Conservation (phyloP, 1,284 basidiomycete genomes). For the Ustilago esculenta region DNA sequence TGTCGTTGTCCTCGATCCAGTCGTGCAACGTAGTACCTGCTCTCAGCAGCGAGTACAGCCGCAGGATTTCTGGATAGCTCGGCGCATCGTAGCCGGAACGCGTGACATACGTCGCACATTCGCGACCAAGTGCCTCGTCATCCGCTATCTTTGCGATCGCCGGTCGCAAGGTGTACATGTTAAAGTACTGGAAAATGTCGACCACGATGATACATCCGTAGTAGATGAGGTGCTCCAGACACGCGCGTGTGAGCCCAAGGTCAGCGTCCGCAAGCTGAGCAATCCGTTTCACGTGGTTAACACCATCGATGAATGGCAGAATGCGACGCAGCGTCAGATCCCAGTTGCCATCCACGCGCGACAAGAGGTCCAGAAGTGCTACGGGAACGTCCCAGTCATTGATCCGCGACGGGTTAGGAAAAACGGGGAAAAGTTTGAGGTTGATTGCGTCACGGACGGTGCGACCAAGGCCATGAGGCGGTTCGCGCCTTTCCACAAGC, state of each 20-base stretch:
- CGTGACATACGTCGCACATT: slow-evolving; percentile 89
- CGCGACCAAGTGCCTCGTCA: slow-evolving; percentile 81
- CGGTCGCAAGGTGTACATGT: slow-evolving; percentile 90
- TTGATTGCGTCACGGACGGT: slow-evolving; percentile 66
- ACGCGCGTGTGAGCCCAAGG: slow-evolving; percentile 81
- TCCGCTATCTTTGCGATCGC: slow-evolving; percentile 84
- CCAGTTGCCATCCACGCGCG: slow-evolving; percentile 88
- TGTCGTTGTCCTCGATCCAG: slow-evolving; percentile 84
- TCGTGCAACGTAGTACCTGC: slow-evolving; percentile 84
- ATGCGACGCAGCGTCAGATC: slow-evolving; percentile 87
- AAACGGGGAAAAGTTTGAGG: slow-evolving; percentile 93
- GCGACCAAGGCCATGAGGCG: slow-evolving; percentile 63
- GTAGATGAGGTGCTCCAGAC: slow-evolving; percentile 92
- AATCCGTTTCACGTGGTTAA: slow-evolving; percentile 89
- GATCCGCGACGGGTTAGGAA: slow-evolving; percentile 88
- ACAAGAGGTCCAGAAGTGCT: slow-evolving; percentile 82
- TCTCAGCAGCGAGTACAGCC: slow-evolving; percentile 85
- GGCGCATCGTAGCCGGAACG: slow-evolving; percentile 72
- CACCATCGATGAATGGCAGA: slow-evolving; percentile 81
- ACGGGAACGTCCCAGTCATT: slow-evolving; percentile 96
- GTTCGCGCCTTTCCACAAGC: slow-evolving; percentile 48
- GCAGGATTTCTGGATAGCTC: slow-evolving; percentile 73
- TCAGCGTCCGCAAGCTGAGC: slow-evolving; percentile 92
- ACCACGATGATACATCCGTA: slow-evolving; percentile 96
- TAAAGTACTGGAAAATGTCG: slow-evolving; percentile 92